A percentile compares a stretch with the other conserved stretches of the same genome.
Evolutionary conservation across 202 grass and related monocot species (phyloP).

Genomic region (Schoenoplectus tabernaemontani): DNA sequence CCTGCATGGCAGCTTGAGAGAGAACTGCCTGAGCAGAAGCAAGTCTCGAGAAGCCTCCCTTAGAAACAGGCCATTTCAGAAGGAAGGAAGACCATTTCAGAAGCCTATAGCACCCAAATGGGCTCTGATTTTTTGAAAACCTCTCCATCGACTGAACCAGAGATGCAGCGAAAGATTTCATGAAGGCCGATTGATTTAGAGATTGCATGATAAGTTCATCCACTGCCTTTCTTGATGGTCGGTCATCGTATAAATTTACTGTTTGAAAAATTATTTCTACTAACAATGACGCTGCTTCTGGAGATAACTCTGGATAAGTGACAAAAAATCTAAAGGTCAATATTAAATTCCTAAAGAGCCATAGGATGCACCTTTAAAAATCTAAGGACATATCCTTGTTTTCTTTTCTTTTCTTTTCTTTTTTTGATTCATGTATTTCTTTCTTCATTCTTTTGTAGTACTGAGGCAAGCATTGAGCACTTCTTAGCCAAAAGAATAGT

Average conservation of each 20-base stretch:
- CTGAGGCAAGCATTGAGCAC: neutral
- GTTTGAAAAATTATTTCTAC: conserved; percentile 89
- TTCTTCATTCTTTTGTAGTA: neutral
- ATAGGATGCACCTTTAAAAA: neutral
- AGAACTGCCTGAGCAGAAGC: conserved; percentile 62
- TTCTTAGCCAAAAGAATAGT: neutral
- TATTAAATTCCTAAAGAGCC: neutral
- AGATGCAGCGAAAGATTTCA: conserved; percentile 61
- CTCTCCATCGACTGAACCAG: conserved; percentile 91
- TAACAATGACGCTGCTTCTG: conserved; percentile 45
- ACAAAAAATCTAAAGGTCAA: conserved; percentile 12
- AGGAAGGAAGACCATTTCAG: conserved; percentile 84
- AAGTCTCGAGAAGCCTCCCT: conserved; percentile 75
- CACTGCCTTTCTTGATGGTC: conserved; percentile 73
- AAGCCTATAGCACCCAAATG: conserved; percentile 71
- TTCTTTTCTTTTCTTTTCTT: neutral
- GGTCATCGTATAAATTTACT: conserved; percentile 78
- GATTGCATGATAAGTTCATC: conserved; percentile 73
- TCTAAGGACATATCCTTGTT: neutral
- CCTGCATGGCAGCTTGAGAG: conserved; percentile 58
- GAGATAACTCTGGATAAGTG: conserved; percentile 12
- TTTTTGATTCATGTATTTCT: neutral
- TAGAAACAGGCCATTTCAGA: conserved; percentile 80
- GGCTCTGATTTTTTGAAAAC: conserved; percentile 57
- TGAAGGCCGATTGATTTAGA: conserved; percentile 55